Percentiles rank a stretch among this genome's conserved stretches.
Conservation (phyloP, 139 green algal species). For the Picochlorum sp. region DNA sequence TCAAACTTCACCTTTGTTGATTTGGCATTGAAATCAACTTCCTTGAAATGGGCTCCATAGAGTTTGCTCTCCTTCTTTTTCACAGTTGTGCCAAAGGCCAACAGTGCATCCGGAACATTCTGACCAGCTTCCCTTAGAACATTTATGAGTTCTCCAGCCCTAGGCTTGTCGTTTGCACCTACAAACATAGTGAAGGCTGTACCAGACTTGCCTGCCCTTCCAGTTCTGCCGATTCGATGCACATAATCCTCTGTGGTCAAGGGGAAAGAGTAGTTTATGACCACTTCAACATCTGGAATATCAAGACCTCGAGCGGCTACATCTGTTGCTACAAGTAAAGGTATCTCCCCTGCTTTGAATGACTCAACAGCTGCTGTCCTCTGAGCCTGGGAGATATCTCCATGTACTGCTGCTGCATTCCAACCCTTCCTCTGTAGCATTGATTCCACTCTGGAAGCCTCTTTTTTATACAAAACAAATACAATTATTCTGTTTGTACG, state of each 20-base stretch:
- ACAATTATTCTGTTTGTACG: slow-evolving; percentile 80
- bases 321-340: slow-evolving; percentile 62
- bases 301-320: slow-evolving; percentile 57
- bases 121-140: slow-evolving; percentile 84
- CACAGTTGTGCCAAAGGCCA: slow-evolving; percentile 85
- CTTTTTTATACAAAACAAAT: slow-evolving; percentile 98
- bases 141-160: slow-evolving; percentile 90
- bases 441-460: slow-evolving; percentile 72
- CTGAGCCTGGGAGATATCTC: slow-evolving; percentile 76
- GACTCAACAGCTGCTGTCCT: slow-evolving; percentile 60
- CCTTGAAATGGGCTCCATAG: slow-evolving; percentile 92
- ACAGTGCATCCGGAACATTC: slow-evolving; percentile 66
- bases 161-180: slow-evolving; percentile 53
- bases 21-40: slow-evolving; percentile 73
- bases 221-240: slow-evolving; percentile 91
- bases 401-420: slow-evolving; percentile 70
- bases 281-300: slow-evolving; percentile 57
- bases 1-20: slow-evolving; percentile 88
- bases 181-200: slow-evolving; percentile 83
- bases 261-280: slow-evolving; percentile 98
- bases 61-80: slow-evolving; percentile 90
- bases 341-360: slow-evolving; percentile 62
- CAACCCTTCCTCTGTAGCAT: slow-evolving; percentile 58
- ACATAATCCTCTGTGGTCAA: slow-evolving; percentile 96
- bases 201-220: slow-evolving; percentile 81